These are phyloP conservation scores for Cystofilobasidium macerans DNA, from an alignment of 768 basidiomycete genomes.

Conservation along the genomic window DNA sequence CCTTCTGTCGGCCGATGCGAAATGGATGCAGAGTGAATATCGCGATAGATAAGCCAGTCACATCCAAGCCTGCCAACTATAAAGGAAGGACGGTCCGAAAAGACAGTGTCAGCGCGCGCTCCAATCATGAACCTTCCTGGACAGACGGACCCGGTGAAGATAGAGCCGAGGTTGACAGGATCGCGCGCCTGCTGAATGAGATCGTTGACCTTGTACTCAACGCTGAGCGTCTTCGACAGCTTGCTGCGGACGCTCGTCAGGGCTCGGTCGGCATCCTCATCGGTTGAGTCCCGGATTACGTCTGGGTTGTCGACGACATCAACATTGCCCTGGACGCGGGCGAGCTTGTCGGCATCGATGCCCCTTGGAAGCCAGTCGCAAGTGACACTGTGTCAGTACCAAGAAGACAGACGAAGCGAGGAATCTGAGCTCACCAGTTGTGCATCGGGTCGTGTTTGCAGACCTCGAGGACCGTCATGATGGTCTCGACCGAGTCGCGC, in stretches of 20 bases:
- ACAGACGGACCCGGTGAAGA: conserved; percentile 44
- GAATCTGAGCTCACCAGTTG: conserved; percentile 77
- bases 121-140: no score
- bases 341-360: conserved; percentile 38
- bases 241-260: conserved; percentile 68
- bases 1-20: background rate
- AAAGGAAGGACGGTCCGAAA: background rate
- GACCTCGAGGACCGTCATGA: conserved; percentile 90
- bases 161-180: conserved; percentile 58
- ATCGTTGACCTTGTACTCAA: conserved; percentile 87
- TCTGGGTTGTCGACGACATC: conserved; percentile 19
- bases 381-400: background rate
- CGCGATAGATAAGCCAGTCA: background rate
- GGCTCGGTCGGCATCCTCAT: conserved; percentile 84
- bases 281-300: conserved; percentile 29
- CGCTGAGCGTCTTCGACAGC: conserved; percentile 70
- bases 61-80: background rate
- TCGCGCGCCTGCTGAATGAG: conserved; percentile 82
- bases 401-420: background rate
- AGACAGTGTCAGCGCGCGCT: background rate
- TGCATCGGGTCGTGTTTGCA: conserved; percentile 95
- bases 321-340: conserved; percentile 31
- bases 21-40: no score
- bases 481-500: conserved; percentile 67
- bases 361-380: conserved; percentile 37